Percentiles rank a stretch among this genome's conserved stretches.
These are phyloP conservation scores for Macrophomina tecta DNA, from an alignment of 2,329 filamentous ascomycete genomes.

Conservation along the genomic window DNA sequence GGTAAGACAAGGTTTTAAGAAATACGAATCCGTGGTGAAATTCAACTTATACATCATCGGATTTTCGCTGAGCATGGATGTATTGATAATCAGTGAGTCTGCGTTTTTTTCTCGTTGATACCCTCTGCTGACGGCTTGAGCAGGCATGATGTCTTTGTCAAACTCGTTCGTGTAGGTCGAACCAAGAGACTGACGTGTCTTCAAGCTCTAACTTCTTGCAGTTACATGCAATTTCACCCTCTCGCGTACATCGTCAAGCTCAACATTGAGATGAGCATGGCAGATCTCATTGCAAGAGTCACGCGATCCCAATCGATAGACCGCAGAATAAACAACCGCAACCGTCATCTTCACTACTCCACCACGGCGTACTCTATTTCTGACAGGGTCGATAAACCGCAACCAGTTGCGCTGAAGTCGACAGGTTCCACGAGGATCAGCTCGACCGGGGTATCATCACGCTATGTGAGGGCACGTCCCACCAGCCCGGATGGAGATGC, in stretches of 20 bases:
- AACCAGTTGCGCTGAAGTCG: background rate
- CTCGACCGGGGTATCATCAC: background rate
- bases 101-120: background rate
- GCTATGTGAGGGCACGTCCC: background rate
- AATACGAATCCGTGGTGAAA: conserved; percentile 36
- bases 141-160: conserved; percentile 21
- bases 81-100: conserved; percentile 25
- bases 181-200: background rate
- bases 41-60: conserved; percentile 38
- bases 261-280: conserved; percentile 55
- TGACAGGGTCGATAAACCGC: background rate
- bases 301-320: background rate
- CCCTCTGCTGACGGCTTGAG: background rate
- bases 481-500: background rate
- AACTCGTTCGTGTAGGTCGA: conserved; percentile 9
- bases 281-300: conserved; percentile 41
- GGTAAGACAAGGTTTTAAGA: conserved; percentile 37
- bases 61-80: conserved; percentile 37
- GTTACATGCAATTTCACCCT: conserved; percentile 49
- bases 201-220: background rate
- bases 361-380: background rate
- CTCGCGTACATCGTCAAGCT: conserved; percentile 52
- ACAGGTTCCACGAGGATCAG: background rate
- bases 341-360: background rate
- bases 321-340: conserved; percentile 1